Evolutionary conservation across 2,329 filamentous ascomycete genomes (phyloP).

Genomic region (Hymenoscyphus albidus): DNA sequence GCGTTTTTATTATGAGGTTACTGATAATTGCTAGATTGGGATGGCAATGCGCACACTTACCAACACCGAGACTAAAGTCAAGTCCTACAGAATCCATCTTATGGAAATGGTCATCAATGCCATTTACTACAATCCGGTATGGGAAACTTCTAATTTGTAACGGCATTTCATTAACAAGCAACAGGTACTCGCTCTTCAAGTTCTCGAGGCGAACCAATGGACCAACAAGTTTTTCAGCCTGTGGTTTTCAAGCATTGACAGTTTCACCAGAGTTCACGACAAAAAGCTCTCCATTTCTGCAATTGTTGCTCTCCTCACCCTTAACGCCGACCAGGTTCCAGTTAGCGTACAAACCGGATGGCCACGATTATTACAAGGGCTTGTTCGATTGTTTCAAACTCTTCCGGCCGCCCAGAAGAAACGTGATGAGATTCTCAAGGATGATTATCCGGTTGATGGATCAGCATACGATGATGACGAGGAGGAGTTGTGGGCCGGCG

Average conservation of each 20-base stretch:
- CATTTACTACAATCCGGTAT: constrained; percentile 87
- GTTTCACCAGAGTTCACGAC: constrained; percentile 91
- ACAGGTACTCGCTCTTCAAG: constrained; percentile 66
- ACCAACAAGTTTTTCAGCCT: constrained; percentile 98
- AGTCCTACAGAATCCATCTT: constrained; percentile 90
- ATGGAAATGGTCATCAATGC: constrained; percentile 99
- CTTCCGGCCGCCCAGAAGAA: constrained; percentile 84
- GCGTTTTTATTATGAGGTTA: not conserved
- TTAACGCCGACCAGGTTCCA: constrained; percentile 79
- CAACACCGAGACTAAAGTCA: constrained; percentile 75
- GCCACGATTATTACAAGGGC: constrained; percentile 84
- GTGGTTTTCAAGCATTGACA: constrained; percentile 96
- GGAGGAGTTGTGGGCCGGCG: constrained; percentile 75
- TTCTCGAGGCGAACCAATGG: constrained; percentile 89
- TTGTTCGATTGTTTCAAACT: constrained; percentile 88
- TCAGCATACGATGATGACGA: constrained; percentile 58
- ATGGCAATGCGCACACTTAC: constrained; percentile 82
- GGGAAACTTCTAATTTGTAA: not conserved
- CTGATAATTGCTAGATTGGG: constrained; percentile 48
- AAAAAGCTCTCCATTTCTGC: constrained; percentile 98
- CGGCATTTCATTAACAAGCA: not conserved
- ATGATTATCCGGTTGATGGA: constrained; percentile 73
- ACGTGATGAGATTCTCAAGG: constrained; percentile 86
- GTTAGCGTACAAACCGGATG: constrained; percentile 92
- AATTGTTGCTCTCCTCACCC: constrained; percentile 77